Evolutionary conservation across 1,139 yeast genomes (phyloP).

Genomic region (Yamadazyma atmosphaerica): DNA sequence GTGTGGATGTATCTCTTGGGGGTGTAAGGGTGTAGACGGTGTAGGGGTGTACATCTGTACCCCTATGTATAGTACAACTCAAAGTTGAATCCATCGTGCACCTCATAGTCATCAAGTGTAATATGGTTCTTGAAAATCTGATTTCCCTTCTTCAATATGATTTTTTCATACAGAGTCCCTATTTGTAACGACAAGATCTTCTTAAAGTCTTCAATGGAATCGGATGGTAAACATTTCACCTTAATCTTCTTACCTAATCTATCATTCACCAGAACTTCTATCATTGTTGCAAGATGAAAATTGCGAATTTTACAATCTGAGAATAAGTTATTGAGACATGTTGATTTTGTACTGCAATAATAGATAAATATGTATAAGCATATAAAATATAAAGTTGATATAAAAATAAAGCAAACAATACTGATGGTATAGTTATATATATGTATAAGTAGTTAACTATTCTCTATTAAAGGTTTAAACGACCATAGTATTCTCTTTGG

Average conservation of each 20-base stretch:
- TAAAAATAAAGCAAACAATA: no score
- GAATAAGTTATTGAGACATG: no score
- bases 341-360: not conserved
- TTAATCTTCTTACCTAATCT: conserved; percentile 85
- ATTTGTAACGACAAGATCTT: conserved; percentile 79
- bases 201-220: conserved; percentile 90
- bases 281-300: no score
- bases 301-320: not conserved
- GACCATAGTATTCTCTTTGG: conserved; percentile 41
- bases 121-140: conserved; percentile 86
- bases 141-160: conserved; percentile 72
- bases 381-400: not conserved
- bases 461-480: conserved; percentile 3
- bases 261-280: conserved; percentile 35
- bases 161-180: conserved; percentile 69
- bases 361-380: not conserved
- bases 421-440: no score
- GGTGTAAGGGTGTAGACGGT: no score
- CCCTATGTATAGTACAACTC: conserved; percentile 67
- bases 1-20: no score
- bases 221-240: conserved; percentile 84
- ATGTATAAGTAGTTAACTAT: not conserved
- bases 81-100: conserved; percentile 84
- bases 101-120: conserved; percentile 86
- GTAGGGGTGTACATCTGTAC: no score